A percentile compares a stretch with the other conserved stretches of the same genome.
Evolutionary conservation across 495 filamentous ascomycete species (phyloP).

Genomic region (Hypoxylon trugodes): DNA sequence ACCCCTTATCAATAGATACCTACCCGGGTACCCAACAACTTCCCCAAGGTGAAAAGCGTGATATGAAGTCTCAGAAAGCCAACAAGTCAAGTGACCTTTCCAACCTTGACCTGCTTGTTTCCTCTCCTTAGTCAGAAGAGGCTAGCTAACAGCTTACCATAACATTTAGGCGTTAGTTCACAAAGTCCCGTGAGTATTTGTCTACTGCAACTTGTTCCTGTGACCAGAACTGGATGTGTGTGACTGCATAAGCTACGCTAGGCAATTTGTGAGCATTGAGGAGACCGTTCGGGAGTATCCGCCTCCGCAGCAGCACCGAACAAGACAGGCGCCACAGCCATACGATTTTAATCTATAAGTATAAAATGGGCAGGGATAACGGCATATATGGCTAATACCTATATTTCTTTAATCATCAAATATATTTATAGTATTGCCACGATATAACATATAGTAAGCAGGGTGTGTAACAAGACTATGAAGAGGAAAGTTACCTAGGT

Average conservation of each 20-base stretch:
- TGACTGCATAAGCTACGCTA: slow-evolving; percentile 46
- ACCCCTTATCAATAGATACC: background rate
- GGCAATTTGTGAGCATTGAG: slow-evolving; percentile 35
- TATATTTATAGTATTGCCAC: slow-evolving; percentile 24
- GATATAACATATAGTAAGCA: slow-evolving; percentile 10
- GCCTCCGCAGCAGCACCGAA: slow-evolving; percentile 25
- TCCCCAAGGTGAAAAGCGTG: background rate
- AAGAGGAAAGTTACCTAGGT: too few relatives aligned
- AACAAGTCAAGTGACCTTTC: slow-evolving; percentile 36
- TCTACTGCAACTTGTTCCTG: slow-evolving; percentile 36
- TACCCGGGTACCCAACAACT: background rate
- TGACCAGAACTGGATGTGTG: slow-evolving; percentile 45
- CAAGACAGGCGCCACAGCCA: slow-evolving; percentile 19
- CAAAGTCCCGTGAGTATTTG: slow-evolving; percentile 43
- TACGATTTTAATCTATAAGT: slow-evolving; percentile 17
- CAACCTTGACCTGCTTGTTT: slow-evolving; percentile 21
- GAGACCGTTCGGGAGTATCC: slow-evolving; percentile 40
- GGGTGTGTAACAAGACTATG: background rate
- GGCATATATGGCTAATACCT: background rate
- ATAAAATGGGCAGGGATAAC: slow-evolving; percentile 19
- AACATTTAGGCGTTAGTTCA: slow-evolving; percentile 28
- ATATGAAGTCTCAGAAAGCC: slow-evolving; percentile 23
- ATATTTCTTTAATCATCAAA: slow-evolving; percentile 15
- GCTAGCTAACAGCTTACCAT: slow-evolving; percentile 15
- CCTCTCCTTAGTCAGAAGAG: slow-evolving; percentile 9